These are phyloP conservation scores for Xylariaceae sp. DNA, from an alignment of 2,329 filamentous ascomycete genomes.

Conservation along the genomic window DNA sequence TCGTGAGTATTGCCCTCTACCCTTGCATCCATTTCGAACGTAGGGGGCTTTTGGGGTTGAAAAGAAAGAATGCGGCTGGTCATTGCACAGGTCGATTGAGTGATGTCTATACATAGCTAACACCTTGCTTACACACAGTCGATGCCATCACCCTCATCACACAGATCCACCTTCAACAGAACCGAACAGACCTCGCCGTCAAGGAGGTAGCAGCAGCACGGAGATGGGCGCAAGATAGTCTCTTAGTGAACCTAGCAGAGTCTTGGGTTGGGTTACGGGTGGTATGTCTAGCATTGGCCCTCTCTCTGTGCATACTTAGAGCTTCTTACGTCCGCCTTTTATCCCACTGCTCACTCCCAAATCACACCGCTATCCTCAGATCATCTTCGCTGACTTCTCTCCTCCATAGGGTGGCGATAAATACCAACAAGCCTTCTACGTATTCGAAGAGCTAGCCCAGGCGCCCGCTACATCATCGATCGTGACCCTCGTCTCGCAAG, in stretches of 20 bases:
- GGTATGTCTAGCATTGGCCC: slow-evolving; percentile 67
- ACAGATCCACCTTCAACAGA: slow-evolving; percentile 91
- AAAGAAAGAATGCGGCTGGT: background rate
- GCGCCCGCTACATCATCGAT: slow-evolving; percentile 80
- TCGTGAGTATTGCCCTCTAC: slow-evolving; percentile 60
- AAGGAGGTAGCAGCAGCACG: slow-evolving; percentile 89
- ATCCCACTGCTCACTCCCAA: too few relatives aligned
- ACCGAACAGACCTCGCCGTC: slow-evolving; percentile 85
- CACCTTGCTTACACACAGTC: slow-evolving; percentile 48
- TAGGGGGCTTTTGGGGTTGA: background rate
- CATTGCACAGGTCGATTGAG: background rate
- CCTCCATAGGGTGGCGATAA: slow-evolving; percentile 80
- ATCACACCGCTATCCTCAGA: background rate
- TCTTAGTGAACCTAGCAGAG: slow-evolving; percentile 93
- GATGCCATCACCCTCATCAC: slow-evolving; percentile 85
- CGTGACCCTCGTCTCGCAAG: slow-evolving; percentile 82
- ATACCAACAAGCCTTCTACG: slow-evolving; percentile 97
- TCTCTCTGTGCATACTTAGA: too few relatives aligned
- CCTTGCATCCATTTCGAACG: background rate
- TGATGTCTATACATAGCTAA: background rate
- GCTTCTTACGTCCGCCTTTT: background rate
- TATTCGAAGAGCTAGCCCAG: slow-evolving; percentile 94
- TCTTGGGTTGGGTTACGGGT: slow-evolving; percentile 91
- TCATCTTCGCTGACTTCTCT: slow-evolving; percentile 12
- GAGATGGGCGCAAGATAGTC: slow-evolving; percentile 92